These are phyloP conservation scores for Xanthoparmelia taractica DNA, from an alignment of 495 filamentous ascomycete genomes.

Conservation along the genomic window DNA sequence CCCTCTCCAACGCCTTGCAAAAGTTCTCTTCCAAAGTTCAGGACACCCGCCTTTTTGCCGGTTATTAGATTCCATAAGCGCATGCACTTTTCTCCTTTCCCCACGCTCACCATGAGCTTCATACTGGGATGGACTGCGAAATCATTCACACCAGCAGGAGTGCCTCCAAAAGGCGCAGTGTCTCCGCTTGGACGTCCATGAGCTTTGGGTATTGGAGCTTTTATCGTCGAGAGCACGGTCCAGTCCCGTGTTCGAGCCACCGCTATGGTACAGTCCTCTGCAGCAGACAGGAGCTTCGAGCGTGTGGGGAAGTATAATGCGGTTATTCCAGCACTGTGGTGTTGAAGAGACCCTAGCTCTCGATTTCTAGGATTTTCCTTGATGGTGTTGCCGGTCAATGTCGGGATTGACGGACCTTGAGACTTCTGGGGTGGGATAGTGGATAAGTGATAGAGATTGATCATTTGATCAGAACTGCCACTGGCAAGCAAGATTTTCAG, in stretches of 20 bases:
- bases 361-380: slow-evolving; percentile 78
- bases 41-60: slow-evolving; percentile 84
- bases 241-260: slow-evolving; percentile 84
- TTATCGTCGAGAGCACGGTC: slow-evolving; percentile 81
- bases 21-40: slow-evolving; percentile 68
- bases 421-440: slow-evolving; percentile 53
- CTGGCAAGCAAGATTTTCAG: slow-evolving; percentile 80
- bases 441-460: slow-evolving; percentile 90
- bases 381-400: slow-evolving; percentile 58
- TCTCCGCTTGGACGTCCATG: slow-evolving; percentile 81
- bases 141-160: slow-evolving; percentile 87
- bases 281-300: slow-evolving; percentile 73
- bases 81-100: slow-evolving; percentile 82
- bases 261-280: slow-evolving; percentile 82
- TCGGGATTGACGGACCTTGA: slow-evolving; percentile 45
- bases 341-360: slow-evolving; percentile 76
- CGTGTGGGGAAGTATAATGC: slow-evolving; percentile 74
- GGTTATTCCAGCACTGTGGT: slow-evolving; percentile 76
- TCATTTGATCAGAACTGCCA: slow-evolving; percentile 83
- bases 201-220: slow-evolving; percentile 77
- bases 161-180: slow-evolving; percentile 72
- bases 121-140: slow-evolving; percentile 92
- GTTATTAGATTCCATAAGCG: slow-evolving; percentile 95
- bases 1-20: slow-evolving; percentile 65
- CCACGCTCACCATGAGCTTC: slow-evolving; percentile 90